A percentile compares a stretch with the other conserved stretches of the same genome.
These are phyloP conservation scores for Secale cereale DNA, from an alignment of 176 grass and related monocot genomes.

Conservation along the genomic window DNA sequence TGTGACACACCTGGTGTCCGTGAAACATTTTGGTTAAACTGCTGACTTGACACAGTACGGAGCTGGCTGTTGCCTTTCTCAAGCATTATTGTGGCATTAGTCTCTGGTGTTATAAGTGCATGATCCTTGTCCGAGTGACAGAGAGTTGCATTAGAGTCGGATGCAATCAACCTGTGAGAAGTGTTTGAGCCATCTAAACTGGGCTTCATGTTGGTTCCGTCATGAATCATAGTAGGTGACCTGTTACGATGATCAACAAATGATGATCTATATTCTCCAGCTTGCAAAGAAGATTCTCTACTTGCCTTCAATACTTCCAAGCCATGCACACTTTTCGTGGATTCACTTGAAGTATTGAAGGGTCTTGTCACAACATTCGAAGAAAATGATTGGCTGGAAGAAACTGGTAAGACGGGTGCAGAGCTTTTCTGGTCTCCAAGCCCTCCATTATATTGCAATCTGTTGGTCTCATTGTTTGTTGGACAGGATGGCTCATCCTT, in stretches of 20 bases:
- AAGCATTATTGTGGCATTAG: constrained; percentile 33
- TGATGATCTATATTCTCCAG: constrained; percentile 27
- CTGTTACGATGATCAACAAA: constrained; percentile 33
- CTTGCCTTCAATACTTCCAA: constrained; percentile 10
- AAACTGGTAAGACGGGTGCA: constrained; percentile 1
- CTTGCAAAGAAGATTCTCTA: constrained; percentile 25
- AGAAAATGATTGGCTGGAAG: constrained; percentile 36
- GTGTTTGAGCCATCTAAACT: constrained; percentile 31
- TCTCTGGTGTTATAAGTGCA: constrained; percentile 26
- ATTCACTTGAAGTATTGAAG: constrained; percentile 26
- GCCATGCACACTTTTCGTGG: constrained; percentile 13
- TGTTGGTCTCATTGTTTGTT: constrained; percentile 3
- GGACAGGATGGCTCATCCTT: constrained; percentile 11
- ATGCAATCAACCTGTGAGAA: constrained; percentile 31
- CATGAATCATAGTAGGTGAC: constrained; percentile 8
- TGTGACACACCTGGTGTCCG: constrained; percentile 29
- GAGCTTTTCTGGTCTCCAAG: constrained; percentile 25
- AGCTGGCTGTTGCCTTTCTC: constrained; percentile 39
- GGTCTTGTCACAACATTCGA: constrained; percentile 12
- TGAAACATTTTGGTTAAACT: constrained; percentile 35
- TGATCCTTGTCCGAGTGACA: constrained; percentile 51
- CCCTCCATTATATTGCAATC: constrained; percentile 21
- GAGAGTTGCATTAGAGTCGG: constrained; percentile 37
- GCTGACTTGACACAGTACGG: constrained; percentile 19
- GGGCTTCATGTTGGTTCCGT: constrained; percentile 27